A percentile compares a stretch with the other conserved stretches of the same genome.
These are phyloP conservation scores for Neurospora tetrasperma DNA, from an alignment of 495 filamentous ascomycete species.

Conservation along the genomic window DNA sequence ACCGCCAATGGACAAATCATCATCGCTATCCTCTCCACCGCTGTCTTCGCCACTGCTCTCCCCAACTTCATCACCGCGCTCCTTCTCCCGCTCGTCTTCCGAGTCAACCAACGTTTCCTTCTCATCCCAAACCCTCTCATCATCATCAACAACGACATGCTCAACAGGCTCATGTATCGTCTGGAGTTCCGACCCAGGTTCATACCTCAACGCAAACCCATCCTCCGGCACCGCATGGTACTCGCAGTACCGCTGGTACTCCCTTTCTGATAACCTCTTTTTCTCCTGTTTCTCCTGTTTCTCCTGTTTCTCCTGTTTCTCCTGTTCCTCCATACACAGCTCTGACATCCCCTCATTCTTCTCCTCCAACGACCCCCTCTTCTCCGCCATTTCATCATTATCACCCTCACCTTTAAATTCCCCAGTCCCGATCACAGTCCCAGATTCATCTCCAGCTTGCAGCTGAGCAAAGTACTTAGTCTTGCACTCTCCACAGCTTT, in stretches of 20 bases:
- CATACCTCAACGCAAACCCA: not conserved
- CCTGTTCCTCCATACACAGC: not conserved
- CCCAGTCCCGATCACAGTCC: not conserved
- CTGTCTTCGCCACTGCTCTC: not conserved
- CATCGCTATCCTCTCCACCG: not conserved
- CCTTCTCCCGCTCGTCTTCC: not conserved
- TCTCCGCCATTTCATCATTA: not conserved
- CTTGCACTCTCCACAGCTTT: not conserved
- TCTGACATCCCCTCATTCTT: not conserved
- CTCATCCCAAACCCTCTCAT: not conserved
- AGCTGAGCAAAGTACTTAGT: not conserved
- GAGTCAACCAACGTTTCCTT: not conserved
- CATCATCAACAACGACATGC: not conserved
- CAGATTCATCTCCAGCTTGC: not conserved
- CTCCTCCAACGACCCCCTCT: not conserved
- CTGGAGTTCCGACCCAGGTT: not conserved
- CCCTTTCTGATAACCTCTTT: not conserved
- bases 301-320: not conserved
- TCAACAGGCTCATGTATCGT: not conserved
- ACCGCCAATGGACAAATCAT: constrained; percentile 1
- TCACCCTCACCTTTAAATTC: not conserved
- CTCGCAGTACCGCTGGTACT: not conserved
- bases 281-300: not conserved
- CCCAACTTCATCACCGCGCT: not conserved
- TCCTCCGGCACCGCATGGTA: not conserved